Evolutionary conservation across 1,139 yeast genomes (phyloP).

Genomic region (Debaryomyces sp.): DNA sequence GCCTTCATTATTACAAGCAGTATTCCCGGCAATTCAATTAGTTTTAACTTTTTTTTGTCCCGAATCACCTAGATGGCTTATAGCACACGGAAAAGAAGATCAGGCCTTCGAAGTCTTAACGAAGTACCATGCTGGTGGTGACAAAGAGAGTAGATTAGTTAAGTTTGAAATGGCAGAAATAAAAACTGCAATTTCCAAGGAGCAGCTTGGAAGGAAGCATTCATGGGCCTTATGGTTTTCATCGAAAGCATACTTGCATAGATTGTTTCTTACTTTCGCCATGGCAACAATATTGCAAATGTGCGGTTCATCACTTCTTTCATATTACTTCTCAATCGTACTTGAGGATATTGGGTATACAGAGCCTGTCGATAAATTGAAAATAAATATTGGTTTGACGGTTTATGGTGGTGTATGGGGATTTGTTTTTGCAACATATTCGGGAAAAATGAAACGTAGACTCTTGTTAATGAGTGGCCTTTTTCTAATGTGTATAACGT

Average conservation of each 20-base stretch:
- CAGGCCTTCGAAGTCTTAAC: too few relatives aligned
- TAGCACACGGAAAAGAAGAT: too few relatives aligned
- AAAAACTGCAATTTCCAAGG: too few relatives aligned
- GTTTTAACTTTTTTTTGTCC: constrained; percentile 45
- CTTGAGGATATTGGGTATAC: constrained; percentile 19
- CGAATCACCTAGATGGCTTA: too few relatives aligned
- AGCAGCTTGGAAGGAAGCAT: constrained; percentile 17
- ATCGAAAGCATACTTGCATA: constrained; percentile 18
- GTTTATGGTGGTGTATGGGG: constrained; percentile 23
- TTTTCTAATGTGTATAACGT: constrained; percentile 26
- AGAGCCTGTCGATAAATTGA: constrained; percentile 5
- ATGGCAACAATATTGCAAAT: constrained; percentile 14
- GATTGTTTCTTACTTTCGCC: constrained; percentile 13
- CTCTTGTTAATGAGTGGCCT: constrained; percentile 11
- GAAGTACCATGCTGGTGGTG: too few relatives aligned
- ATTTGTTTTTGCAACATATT: constrained; percentile 12
- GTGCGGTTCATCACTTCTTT: constrained; percentile 16
- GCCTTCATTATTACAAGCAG: constrained; percentile 8
- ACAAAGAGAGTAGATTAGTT: too few relatives aligned
- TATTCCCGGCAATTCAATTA: constrained; percentile 26
- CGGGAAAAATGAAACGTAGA: constrained; percentile 11
- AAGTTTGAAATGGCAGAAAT: too few relatives aligned
- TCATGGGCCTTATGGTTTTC: constrained; percentile 31
- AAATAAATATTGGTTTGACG: constrained; percentile 13
- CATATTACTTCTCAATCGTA: constrained; percentile 19